Conservation (phyloP, 192 early-diverging fungal genomes). For the Funneliformis mosseae region DNA sequence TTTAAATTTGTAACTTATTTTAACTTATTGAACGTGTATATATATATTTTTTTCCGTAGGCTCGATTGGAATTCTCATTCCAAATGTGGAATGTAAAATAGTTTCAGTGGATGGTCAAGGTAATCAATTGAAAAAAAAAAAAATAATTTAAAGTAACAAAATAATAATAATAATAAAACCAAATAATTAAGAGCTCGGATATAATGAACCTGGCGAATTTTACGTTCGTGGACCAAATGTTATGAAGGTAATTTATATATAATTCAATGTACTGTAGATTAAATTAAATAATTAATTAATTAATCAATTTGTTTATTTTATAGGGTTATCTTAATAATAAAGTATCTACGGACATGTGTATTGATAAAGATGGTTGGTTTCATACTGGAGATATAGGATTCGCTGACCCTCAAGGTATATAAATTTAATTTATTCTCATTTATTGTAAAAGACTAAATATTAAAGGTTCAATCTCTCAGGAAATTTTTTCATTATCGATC, state of each 20-base stretch:
- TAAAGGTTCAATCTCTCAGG: background rate
- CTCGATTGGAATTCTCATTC: slow-evolving; percentile 72
- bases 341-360: slow-evolving; percentile 68
- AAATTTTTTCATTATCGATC: slow-evolving; percentile 69
- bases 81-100: slow-evolving; percentile 73
- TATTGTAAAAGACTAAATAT: background rate
- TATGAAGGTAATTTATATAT: slow-evolving; percentile 66
- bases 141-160: background rate
- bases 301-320: slow-evolving; percentile 17
- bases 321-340: slow-evolving; percentile 79
- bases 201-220: slow-evolving; percentile 73
- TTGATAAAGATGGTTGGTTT: slow-evolving; percentile 76
- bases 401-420: slow-evolving; percentile 61
- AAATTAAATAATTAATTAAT: slow-evolving; percentile 32
- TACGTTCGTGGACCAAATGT: slow-evolving; percentile 85
- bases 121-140: background rate
- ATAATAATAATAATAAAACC: too few relatives aligned
- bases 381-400: slow-evolving; percentile 84
- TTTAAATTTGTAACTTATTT: background rate
- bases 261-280: slow-evolving; percentile 6
- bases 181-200: slow-evolving; percentile 46
- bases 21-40: background rate
- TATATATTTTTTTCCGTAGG: slow-evolving; percentile 34
- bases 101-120: slow-evolving; percentile 71
- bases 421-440: slow-evolving; percentile 26